Conservation (phyloP, 441 rosid genomes). For the Pelargonium australe region DNA sequence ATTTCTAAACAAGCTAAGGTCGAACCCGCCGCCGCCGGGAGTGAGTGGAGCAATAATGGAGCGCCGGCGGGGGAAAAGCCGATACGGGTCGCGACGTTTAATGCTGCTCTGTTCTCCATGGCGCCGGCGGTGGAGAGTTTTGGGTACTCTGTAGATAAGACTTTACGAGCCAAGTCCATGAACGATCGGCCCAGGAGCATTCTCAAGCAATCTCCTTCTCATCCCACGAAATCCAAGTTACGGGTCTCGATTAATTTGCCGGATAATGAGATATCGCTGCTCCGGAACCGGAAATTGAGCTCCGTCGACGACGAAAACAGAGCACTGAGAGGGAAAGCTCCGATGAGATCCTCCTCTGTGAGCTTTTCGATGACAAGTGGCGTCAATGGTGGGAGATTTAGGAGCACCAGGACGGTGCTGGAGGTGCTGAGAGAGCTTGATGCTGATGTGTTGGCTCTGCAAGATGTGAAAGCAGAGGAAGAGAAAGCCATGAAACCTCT, state of each 20-base stretch:
- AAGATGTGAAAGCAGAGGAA: constrained; percentile 91
- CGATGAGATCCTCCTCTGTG: constrained; percentile 65
- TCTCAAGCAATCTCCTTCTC: constrained; percentile 74
- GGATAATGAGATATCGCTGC: constrained; percentile 77
- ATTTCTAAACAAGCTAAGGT: no score
- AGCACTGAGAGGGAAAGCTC: constrained; percentile 43
- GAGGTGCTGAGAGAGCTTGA: constrained; percentile 74
- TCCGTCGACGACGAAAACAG: constrained; percentile 37
- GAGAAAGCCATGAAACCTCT: constrained; percentile 78
- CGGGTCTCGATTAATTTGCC: constrained; percentile 86
- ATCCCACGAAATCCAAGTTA: constrained; percentile 35
- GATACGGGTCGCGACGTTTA: background rate
- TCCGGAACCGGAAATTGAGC: constrained; percentile 42
- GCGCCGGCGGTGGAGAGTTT: background rate
- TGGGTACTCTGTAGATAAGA: background rate
- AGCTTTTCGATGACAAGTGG: constrained; percentile 54
- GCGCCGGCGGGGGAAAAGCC: background rate
- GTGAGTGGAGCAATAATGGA: no score
- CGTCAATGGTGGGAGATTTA: constrained; percentile 39
- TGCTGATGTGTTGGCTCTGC: constrained; percentile 72
- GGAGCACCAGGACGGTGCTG: constrained; percentile 53
- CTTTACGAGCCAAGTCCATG: constrained; percentile 13
- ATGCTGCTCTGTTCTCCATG: constrained; percentile 1
- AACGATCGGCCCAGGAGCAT: constrained; percentile 58
- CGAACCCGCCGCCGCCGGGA: no score